Evolutionary conservation across 2,329 filamentous ascomycete genomes (phyloP).

Genomic region (Plenodomus tracheiphilus): DNA sequence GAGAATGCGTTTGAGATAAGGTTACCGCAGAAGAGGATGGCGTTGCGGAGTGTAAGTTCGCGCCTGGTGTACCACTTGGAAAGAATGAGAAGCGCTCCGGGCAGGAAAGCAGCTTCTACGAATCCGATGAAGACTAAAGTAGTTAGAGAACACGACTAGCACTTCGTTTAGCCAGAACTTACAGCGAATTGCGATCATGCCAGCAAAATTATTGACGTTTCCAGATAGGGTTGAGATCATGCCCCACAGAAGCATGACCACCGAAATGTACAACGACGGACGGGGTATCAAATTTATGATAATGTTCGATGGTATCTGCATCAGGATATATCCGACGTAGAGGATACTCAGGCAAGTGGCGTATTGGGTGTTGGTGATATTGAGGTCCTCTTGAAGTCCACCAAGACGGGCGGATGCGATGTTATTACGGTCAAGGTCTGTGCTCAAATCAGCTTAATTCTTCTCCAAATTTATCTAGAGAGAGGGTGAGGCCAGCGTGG

Average conservation of each 20-base stretch:
- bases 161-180: no score
- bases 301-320: constrained; percentile 50
- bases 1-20: constrained; percentile 51
- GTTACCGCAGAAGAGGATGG: constrained; percentile 49
- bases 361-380: constrained; percentile 36
- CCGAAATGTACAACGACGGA: constrained; percentile 41
- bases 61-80: constrained; percentile 69
- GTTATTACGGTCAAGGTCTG: constrained; percentile 32
- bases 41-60: constrained; percentile 45
- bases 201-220: constrained; percentile 35
- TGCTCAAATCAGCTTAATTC: not conserved
- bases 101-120: constrained; percentile 56
- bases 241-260: constrained; percentile 47
- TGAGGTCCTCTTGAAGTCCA: constrained; percentile 37
- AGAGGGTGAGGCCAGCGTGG: not conserved
- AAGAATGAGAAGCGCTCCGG: constrained; percentile 65
- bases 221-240: constrained; percentile 44
- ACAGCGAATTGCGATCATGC: constrained; percentile 45
- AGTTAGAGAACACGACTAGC: no score
- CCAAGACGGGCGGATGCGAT: constrained; percentile 40
- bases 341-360: constrained; percentile 40
- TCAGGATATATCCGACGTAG: constrained; percentile 19
- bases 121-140: constrained; percentile 46
- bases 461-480: not conserved
- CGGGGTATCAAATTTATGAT: constrained; percentile 44